Evolutionary conservation across 2,329 filamentous ascomycete species (phyloP), one percentile per base, ranked within the genome.

Genomic region (Sclerotinia sclerotiorum): DNA sequence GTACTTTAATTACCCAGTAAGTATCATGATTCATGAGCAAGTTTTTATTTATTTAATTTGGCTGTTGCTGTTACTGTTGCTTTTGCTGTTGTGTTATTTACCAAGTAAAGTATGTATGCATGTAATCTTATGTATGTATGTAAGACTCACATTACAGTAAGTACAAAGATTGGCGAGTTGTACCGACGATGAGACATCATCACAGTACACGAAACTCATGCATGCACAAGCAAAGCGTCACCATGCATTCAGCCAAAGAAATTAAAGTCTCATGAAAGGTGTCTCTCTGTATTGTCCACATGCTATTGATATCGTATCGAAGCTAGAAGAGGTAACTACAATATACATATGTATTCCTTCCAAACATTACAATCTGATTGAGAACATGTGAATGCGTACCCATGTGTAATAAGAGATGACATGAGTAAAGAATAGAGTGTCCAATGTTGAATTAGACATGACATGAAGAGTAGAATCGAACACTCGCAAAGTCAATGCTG

Each of bases 401-500:
- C 46, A 42, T 51, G 60, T 51, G 27, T 51, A 17, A 62, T 39
- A 51, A 5, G 54, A 56, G 54, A 56, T n/a, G 32, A 32, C 54
- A 56, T 56, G 29, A 56, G 8, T 15, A 63, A 27, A 51, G 60
- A 63, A 51, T 21, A 19, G n/a, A 57, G 55, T 42, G 21, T 51
- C 44, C 2, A 29, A 66, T 66, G 64, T 66, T 66, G 64, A 49
- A 66, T 66, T 35, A 21, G 54, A 60, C 64, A 6, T 44, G 17
- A 29, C 17, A n/a, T 27, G 21, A 48, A 49, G 21, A 24, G 46
- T 19, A 24, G 54, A 48, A 39, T 42, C n/a, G 21, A 39, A 44
- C n/a, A 48, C 54, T 27, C 21, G 44, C 39, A 66, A 42, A 58
- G 64, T n/a, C 21, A 66, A 66, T 60, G 17, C 54, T 51, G 54